These are phyloP conservation scores for Aspergillus japonicus DNA, from an alignment of 2,329 filamentous ascomycete species.

Conservation along the genomic window DNA sequence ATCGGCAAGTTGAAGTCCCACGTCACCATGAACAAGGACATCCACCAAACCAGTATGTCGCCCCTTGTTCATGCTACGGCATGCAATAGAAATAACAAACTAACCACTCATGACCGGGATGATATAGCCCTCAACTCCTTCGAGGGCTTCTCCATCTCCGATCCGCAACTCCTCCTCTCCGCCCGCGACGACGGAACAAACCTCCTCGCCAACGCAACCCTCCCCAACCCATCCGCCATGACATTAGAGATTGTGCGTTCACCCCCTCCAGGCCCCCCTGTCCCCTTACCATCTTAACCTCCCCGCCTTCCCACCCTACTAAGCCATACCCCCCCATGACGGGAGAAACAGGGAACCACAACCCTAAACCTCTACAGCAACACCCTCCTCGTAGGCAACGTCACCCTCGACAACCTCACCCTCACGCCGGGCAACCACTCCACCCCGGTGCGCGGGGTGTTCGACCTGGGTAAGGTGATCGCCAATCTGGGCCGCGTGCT, in stretches of 20 bases:
- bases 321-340: background rate
- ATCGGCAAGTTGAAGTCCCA: constrained; percentile 34
- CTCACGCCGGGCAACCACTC: constrained; percentile 56
- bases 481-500: constrained; percentile 28
- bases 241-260: constrained; percentile 50
- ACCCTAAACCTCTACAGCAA: constrained; percentile 53
- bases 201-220: constrained; percentile 52
- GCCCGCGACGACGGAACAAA: constrained; percentile 50
- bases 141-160: constrained; percentile 48
- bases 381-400: constrained; percentile 49
- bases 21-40: constrained; percentile 36
- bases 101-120: too few relatives aligned
- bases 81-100: too few relatives aligned
- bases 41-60: constrained; percentile 36
- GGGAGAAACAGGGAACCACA: constrained; percentile 47
- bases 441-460: constrained; percentile 48
- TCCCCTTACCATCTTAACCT: background rate
- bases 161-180: constrained; percentile 47
- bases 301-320: too few relatives aligned
- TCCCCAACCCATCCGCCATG: constrained; percentile 59
- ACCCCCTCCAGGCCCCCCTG: too few relatives aligned
- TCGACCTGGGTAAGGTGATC: constrained; percentile 46
- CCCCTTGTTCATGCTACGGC: background rate
- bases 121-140: constrained; percentile 54
- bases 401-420: constrained; percentile 50